Evolutionary conservation across 2,329 filamentous ascomycete species (phyloP), one percentile per base, ranked within the genome.

Genomic region (Rhynchosporium graminicola): DNA sequence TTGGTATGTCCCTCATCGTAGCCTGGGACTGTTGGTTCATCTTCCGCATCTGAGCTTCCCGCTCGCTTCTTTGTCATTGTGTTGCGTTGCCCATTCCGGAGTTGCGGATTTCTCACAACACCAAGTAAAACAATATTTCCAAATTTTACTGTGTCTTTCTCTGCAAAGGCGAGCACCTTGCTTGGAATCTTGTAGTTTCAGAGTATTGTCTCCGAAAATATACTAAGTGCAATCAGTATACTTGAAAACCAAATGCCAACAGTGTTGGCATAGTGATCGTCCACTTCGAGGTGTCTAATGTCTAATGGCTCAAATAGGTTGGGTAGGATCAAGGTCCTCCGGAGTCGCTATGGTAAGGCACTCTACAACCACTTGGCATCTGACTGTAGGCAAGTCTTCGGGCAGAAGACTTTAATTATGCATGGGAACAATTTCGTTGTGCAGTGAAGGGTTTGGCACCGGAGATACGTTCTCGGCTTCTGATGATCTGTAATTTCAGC

Each of bases 141-240:
- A 68, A 84, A 86, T 0, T 84, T 84, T 0, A 87, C 79, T 0
- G 81, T 81, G 20, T 81, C 80, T 36, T 77, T 78, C 8, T 80
- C 77, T 2, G 82, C 74, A 62, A 87, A 83, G 0, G 75, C 65
- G 1, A 85, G 68, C 4, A 86, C 73, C 3, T 79, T 77, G 26
- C 81, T 77, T 0, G 84, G 83, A 52, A 86, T 84, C 61, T 80
- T 79, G 74, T 85, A 86, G 70, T 82, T 83, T 84, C 84, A 87
- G 2, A 87, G 76, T 9, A 85, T 77, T 0, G 83, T 85, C 66
- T 82, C 78, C 56, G 77, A 80, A 0, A 80, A 77, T 1, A 81
- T 83, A 26, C 81, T 80, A 62, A 82, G 80, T 0, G 84, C 84
- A 0, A 84, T 87, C 0, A 79, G 79, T 1, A 79, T 80, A 63